These are phyloP conservation scores for Hypomontagnella submonticulosa DNA, from an alignment of 495 filamentous ascomycete species.

Conservation along the genomic window DNA sequence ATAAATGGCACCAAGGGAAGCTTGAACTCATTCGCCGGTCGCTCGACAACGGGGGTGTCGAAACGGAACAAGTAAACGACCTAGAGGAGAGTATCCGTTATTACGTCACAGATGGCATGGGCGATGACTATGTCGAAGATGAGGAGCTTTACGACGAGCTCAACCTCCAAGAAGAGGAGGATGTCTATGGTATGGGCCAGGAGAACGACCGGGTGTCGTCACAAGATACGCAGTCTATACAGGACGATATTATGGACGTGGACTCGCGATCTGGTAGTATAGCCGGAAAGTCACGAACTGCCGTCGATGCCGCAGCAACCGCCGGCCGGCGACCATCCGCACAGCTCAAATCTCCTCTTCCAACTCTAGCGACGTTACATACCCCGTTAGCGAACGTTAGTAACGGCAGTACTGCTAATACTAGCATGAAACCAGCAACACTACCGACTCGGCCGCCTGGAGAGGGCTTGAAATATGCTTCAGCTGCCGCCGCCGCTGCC, in stretches of 20 bases:
- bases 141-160: conserved; percentile 94
- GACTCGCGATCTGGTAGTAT: conserved; percentile 65
- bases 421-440: conserved; percentile 89
- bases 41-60: conserved; percentile 91
- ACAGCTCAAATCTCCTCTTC: conserved; percentile 93
- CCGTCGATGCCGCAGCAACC: conserved; percentile 60
- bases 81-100: conserved; percentile 92
- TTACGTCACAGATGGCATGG: conserved; percentile 91
- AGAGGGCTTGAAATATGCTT: conserved; percentile 95
- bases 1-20: conserved; percentile 96
- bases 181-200: conserved; percentile 78
- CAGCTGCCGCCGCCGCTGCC: conserved; percentile 93
- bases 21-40: conserved; percentile 90
- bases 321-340: conserved; percentile 81
- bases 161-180: conserved; percentile 89
- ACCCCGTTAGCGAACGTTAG: conserved; percentile 70
- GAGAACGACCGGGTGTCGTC: conserved; percentile 92
- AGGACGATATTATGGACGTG: conserved; percentile 78
- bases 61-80: conserved; percentile 83
- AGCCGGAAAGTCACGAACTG: conserved; percentile 64
- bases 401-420: conserved; percentile 63
- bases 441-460: conserved; percentile 84
- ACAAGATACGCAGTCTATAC: conserved; percentile 92
- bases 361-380: conserved; percentile 87
- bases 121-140: conserved; percentile 89